A percentile compares a stretch with the other conserved stretches of the same genome.
Evolutionary conservation across 192 early-diverging fungal genomes (phyloP).

Genomic region (Podila clonocystis): DNA sequence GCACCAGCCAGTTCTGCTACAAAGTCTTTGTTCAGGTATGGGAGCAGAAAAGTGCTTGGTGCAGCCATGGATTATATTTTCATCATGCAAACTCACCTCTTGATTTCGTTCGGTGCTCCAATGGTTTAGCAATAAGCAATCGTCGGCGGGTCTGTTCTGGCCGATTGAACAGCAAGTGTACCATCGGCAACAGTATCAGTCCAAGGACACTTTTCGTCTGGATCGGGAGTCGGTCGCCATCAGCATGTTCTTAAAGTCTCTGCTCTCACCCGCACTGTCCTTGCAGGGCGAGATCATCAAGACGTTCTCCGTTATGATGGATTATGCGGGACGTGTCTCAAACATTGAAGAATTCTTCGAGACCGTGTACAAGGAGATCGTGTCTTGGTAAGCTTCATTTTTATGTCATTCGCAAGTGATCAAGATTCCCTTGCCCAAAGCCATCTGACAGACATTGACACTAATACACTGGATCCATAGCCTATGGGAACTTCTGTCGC

Average conservation of each 20-base stretch:
- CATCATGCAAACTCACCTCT: not conserved
- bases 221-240: constrained; percentile 11
- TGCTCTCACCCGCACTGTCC: constrained; percentile 13
- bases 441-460: no score
- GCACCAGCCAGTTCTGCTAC: constrained; percentile 14
- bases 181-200: constrained; percentile 23
- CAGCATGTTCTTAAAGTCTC: constrained; percentile 16
- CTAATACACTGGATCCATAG: constrained; percentile 21
- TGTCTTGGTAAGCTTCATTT: constrained; percentile 54
- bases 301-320: constrained; percentile 52
- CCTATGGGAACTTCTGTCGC: constrained; percentile 61
- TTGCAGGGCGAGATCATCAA: constrained; percentile 56
- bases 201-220: not conserved
- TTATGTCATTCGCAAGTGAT: not conserved
- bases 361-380: constrained; percentile 55
- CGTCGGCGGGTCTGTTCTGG: not conserved
- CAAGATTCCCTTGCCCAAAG: not conserved
- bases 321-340: constrained; percentile 50
- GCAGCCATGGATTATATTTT: not conserved
- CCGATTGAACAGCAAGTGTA: constrained; percentile 13
- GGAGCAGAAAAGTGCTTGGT: not conserved
- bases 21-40: not conserved
- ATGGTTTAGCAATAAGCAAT: not conserved
- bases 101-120: not conserved
- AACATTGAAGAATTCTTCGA: constrained; percentile 59